phyloP scores from a whole-genome alignment of 106 monocot genomes.

The Vanilla planifolia region DNA sequence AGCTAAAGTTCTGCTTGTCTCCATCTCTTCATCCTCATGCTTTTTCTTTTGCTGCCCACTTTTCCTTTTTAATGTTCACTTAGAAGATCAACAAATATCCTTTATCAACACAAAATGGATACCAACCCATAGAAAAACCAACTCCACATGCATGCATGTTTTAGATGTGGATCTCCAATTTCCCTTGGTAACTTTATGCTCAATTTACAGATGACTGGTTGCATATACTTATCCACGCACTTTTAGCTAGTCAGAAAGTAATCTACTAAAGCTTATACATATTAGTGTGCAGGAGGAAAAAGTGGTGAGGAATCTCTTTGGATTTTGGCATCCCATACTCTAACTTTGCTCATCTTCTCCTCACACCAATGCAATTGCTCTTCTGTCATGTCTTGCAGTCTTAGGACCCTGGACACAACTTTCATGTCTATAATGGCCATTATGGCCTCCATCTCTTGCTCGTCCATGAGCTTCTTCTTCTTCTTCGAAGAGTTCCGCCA shows the following conservation, averaged over 20 bases:
- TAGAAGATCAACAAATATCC: conserved; percentile 7
- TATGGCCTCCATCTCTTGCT: conserved; percentile 63
- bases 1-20: conserved; percentile 36
- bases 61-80: conserved; percentile 15
- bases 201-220: conserved; percentile 10
- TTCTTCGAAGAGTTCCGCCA: conserved; percentile 29
- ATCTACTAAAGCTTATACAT: conserved; percentile 12
- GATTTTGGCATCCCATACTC: conserved; percentile 49
- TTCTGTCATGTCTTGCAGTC: conserved; percentile 53
- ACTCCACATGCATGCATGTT: conserved; percentile 48
- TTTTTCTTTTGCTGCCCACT: conserved; percentile 24
- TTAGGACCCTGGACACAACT: conserved; percentile 74
- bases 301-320: conserved; percentile 83
- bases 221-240: conserved; percentile 34
- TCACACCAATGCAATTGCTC: conserved; percentile 92
- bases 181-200: neutral
- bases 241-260: conserved; percentile 64
- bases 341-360: conserved; percentile 91
- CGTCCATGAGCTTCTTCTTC: conserved; percentile 39
- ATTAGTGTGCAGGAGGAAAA: conserved; percentile 66
- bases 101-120: neutral
- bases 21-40: conserved; percentile 18
- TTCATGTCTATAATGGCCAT: conserved; percentile 89
- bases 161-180: conserved; percentile 18
- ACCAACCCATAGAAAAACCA: conserved; percentile 2